Base-by-base conservation (phyloP, 208 protist genomes). In the Acanthamoeba comandoni region DNA sequence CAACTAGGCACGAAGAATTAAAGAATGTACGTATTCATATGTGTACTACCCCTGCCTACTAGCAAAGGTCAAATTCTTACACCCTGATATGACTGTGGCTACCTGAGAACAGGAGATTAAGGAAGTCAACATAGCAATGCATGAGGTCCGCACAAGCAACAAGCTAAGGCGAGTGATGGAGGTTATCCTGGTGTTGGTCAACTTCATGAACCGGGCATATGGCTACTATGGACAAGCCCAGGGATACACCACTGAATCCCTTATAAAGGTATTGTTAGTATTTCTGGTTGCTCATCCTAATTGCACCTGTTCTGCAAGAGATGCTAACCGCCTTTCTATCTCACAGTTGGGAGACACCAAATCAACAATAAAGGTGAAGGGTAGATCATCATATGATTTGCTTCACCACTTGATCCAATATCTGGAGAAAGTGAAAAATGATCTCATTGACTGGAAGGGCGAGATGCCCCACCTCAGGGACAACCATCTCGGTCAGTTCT, bases 131-230 rank as follows among this genome's bases (percentile, higher is more conserved):
- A 39, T 12, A 1, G 77, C 77, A 4, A 53, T 24, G 15, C n/a
- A 65, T 26, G 77, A 86, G 29, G 77, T 86, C 51, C 35, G 51
- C 31, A 13, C 19, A 22, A 48, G 53, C 15, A 9, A 19, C 77
- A 86, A 86, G 77, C 51, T 86, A 26, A 58, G 51, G 0, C 60
- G 51, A 35, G 55, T 86, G 53, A 24, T 86, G n/a, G 77, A 86
- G 77, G 77, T 86, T 15, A 57, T 86, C 53, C 77, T 86, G 0
- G 77, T 39, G 4, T 26, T 86, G 77, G 77, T 49, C 77, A 86
- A 86, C 77, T 86, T 53, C 77, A 24, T 86, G 31, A 86, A 86
- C 77, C 35, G 77, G 9, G 77, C 65, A 17, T 73, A 73, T 22
- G 65, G 65, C 65, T 73, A 26, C 65, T 26, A 73, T 26, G 65